Evolutionary conservation across 2,329 filamentous ascomycete genomes (phyloP).

Genomic region (Colletotrichum nymphaeae): DNA sequence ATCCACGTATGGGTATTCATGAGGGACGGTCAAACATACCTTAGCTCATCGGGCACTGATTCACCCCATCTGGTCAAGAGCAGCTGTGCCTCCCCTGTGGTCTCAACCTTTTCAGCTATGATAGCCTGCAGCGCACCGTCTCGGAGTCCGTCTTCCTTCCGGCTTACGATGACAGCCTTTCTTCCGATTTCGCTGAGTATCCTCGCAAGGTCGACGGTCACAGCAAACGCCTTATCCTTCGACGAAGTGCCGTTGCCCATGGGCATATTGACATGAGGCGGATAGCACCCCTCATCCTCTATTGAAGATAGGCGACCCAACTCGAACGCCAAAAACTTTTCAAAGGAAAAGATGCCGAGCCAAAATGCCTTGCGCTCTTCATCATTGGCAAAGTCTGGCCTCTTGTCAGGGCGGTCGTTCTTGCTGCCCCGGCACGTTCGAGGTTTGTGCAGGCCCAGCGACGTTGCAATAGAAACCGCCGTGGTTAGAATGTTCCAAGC

Average conservation of each 20-base stretch:
- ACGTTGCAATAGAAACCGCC: constrained; percentile 40
- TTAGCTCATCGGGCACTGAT: constrained; percentile 25
- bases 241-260: background rate
- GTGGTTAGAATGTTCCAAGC: constrained; percentile 40
- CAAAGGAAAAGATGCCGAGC: constrained; percentile 18
- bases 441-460: constrained; percentile 40
- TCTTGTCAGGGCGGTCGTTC: background rate
- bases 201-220: constrained; percentile 15
- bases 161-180: constrained; percentile 20
- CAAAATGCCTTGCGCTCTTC: constrained; percentile 19
- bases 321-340: constrained; percentile 26
- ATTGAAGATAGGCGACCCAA: constrained; percentile 27
- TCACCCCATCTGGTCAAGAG: constrained; percentile 31
- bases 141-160: constrained; percentile 14
- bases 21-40: background rate
- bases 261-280: constrained; percentile 3
- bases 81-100: constrained; percentile 24
- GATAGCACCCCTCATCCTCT: constrained; percentile 25
- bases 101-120: constrained; percentile 25
- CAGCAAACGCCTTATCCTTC: background rate
- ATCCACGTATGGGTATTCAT: too few relatives aligned
- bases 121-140: constrained; percentile 7
- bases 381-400: background rate
- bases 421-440: background rate
- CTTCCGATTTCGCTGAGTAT: constrained; percentile 28